Percentiles rank a stretch among this genome's conserved stretches.
Conservation (phyloP, 1,139 yeast species). For the Insectozyma bohioensis region DNA sequence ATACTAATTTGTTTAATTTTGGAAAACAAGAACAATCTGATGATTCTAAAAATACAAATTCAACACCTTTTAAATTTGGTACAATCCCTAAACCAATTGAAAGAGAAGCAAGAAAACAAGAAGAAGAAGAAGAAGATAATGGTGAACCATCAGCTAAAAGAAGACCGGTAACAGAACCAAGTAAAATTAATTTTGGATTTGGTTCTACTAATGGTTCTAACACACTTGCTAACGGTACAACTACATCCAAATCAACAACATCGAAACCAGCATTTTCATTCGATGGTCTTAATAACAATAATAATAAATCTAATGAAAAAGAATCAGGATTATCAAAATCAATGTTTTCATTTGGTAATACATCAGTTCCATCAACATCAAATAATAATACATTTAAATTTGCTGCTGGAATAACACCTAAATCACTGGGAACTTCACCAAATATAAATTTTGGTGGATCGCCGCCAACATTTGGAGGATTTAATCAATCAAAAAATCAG, state of each 20-base stretch:
- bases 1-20: background rate
- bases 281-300: background rate
- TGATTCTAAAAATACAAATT: background rate
- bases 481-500: no score
- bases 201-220: slow-evolving; percentile 1
- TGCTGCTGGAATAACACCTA: slow-evolving; percentile 14
- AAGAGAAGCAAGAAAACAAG: background rate
- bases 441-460: slow-evolving; percentile 9
- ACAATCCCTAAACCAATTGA: background rate
- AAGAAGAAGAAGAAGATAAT: background rate
- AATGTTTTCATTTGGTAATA: slow-evolving; percentile 13
- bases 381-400: slow-evolving; percentile 12
- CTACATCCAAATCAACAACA: background rate
- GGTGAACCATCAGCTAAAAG: background rate
- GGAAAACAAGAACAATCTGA: slow-evolving; percentile 5
- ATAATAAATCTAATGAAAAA: background rate
- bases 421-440: background rate
- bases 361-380: slow-evolving; percentile 4
- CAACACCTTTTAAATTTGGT: background rate
- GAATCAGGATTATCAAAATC: slow-evolving; percentile 2
- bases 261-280: slow-evolving; percentile 4
- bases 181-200: no score
- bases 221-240: background rate
- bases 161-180: no score
- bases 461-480: slow-evolving; percentile 4